These are phyloP conservation scores for Fusarium veterinarium DNA, from an alignment of 2,329 filamentous ascomycete genomes.

Conservation along the genomic window DNA sequence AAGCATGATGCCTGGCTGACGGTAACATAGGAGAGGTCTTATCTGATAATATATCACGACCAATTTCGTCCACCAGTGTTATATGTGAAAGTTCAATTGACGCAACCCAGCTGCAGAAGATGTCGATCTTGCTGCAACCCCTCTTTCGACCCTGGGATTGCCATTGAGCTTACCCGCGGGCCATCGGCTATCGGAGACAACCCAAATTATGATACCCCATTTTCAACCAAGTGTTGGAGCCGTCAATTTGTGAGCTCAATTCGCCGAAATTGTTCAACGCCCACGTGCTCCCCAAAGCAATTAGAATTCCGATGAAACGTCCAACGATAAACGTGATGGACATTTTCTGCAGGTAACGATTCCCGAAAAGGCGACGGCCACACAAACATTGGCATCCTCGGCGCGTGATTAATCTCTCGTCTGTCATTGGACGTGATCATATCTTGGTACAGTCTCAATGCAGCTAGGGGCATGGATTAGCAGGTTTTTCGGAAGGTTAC, in stretches of 20 bases:
- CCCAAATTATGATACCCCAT: background rate
- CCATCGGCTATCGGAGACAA: background rate
- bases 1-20: background rate
- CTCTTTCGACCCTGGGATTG: background rate
- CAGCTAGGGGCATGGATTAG: background rate
- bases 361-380: background rate
- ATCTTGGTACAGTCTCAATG: background rate
- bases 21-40: background rate
- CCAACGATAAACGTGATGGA: background rate
- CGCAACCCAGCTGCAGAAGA: fast-evolving
- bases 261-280: background rate
- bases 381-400: background rate
- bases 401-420: background rate
- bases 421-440: background rate
- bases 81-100: background rate
- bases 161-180: background rate
- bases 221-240: fast-evolving
- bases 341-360: background rate
- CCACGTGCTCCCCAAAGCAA: background rate
- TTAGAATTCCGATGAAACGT: background rate
- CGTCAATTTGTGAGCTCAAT: background rate
- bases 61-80: background rate
- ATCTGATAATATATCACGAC: too few species aligned
- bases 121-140: background rate
- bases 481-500: background rate